Evolutionary conservation across 2,329 filamentous ascomycete species (phyloP), one percentile per base, ranked within the genome.

Genomic region (Xenosphaeropsis pyriputrescens): DNA sequence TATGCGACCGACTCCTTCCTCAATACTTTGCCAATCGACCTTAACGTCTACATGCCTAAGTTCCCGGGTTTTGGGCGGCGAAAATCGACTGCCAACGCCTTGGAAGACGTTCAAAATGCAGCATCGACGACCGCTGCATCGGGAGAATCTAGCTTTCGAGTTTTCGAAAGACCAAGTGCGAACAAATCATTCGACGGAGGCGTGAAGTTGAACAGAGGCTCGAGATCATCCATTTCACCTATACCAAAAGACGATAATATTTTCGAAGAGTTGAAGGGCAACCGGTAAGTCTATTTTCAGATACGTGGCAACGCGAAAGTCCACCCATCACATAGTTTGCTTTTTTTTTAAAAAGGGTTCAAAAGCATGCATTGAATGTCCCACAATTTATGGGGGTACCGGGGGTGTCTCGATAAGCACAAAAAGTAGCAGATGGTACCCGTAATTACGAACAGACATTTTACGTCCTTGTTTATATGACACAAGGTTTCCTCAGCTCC

Each of bases 31-130:
- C 14, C 30, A 6, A 32, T 17, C 30, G 6, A 14, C n/a, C 30
- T 29, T 29, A 29, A n/a, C n/a, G 14, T 36, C 53, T 50, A 52
- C 36, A 57, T 57, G 54, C 53, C 53, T 50, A 55, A 48, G 45
- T 53, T 55, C 43, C 47, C 52, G 22, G 46, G 38, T 18, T 57
- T 57, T 40, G 51, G 49, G 40, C 50, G 54, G 44, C 52, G 54
- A 36, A 56, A 53, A 50, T 54, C 51, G 39, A 43, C 45, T 43
- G 46, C 44, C 26, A 55, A 54, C 43, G 46, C 41, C 35, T 39
- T 55, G 29, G 52, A 56, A 14, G 45, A 48, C 33, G 34, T 38
- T 14, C 29, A 47, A 18, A 43, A 48, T 32, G 42, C 22, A 16
- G 42, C 35, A 6, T 18, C 48, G 18, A 38, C 45, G 35, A 42